Evolutionary conservation across 2,329 filamentous ascomycete genomes (phyloP), one percentile per base, ranked within the genome.

Genomic region (Fusarium phyllophilum): DNA sequence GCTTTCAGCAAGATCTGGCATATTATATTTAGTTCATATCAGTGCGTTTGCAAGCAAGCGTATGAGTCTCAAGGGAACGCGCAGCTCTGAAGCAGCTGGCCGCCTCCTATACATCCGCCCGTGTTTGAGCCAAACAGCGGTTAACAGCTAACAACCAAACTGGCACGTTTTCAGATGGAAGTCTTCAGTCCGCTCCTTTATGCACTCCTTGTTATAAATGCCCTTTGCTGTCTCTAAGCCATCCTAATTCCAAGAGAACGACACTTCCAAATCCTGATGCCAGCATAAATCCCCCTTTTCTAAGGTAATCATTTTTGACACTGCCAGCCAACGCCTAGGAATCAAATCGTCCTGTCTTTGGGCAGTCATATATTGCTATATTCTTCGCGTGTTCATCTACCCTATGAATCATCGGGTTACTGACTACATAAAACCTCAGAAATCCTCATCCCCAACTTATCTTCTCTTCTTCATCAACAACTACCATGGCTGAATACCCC

Each of bases 351-450:
- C 15, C 5, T 6, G 2, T 58, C 24, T 29, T 34, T 36, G 8
- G 24, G 34, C 2, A 22, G 24, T 8, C 0, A 22, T 5, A 9
- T 2, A 4, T 22, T 7, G 34, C 2, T 39, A 1, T 7, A 29
- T n/a, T 58, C 33, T 3, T 5, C 56, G 20, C 8, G 24, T 9
- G 18, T 46, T 29, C 11, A 24, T 17, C 13, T 41, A 6, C 15
- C 26, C 49, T 48, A 31, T 74, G 61, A 72, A 72, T 72, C 71
- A 64, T 6, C 9, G 15, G 8, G 15, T 9, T 8, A 20, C 15
- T 39, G 20, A 2, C 20, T 52, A 24, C 1, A 38, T 31, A 22
- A 38, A 39, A 12, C 34, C 41, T 36, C 24, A 5, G 29, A 39
- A 46, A 13, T 38, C 9, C 33, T 46, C 46, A 26, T 14, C 8